A percentile compares a stretch with the other conserved stretches of the same genome.
Conservation (phyloP, 2,329 filamentous ascomycete genomes). For the Alternaria gaisen region DNA sequence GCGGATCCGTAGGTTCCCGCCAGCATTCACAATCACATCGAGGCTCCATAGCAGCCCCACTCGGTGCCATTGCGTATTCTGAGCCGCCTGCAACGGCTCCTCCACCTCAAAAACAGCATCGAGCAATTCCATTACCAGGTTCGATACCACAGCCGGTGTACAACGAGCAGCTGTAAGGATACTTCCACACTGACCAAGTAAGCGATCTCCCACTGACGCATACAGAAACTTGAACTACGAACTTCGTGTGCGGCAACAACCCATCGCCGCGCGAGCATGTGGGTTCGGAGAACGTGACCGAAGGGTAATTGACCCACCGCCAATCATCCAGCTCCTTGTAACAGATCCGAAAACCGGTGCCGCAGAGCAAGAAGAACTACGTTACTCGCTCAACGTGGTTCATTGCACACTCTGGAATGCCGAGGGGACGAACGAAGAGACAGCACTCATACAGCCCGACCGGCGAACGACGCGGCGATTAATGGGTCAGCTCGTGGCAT, state of each 20-base stretch:
- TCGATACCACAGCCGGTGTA: slow-evolving; percentile 51
- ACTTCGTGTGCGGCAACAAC: slow-evolving; percentile 77
- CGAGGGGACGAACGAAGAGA: slow-evolving; percentile 71
- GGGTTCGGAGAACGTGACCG: slow-evolving; percentile 85
- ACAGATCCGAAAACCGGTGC: slow-evolving; percentile 63
- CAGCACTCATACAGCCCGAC: slow-evolving; percentile 73
- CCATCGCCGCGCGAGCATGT: slow-evolving; percentile 78
- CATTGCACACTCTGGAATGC: slow-evolving; percentile 81
- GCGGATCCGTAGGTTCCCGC: slow-evolving; percentile 50
- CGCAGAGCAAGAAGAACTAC: slow-evolving; percentile 65
- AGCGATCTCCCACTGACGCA: slow-evolving; percentile 33
- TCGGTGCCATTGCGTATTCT: slow-evolving; percentile 44
- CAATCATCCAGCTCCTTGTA: slow-evolving; percentile 78
- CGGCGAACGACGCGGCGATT: slow-evolving; percentile 76
- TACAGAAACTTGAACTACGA: slow-evolving; percentile 53
- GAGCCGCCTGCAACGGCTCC: slow-evolving; percentile 44
- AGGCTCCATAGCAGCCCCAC: slow-evolving; percentile 43
- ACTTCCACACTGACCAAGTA: slow-evolving; percentile 23
- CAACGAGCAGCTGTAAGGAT: slow-evolving; percentile 52
- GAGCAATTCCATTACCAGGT: slow-evolving; percentile 45
- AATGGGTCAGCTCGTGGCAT: slow-evolving; percentile 81
- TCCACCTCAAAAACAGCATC: slow-evolving; percentile 41
- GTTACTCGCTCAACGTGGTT: slow-evolving; percentile 73
- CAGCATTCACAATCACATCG: slow-evolving; percentile 49
- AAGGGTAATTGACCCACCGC: slow-evolving; percentile 82